Evolutionary conservation across 805 yeast genomes (phyloP).

Genomic region (Kuraishia hungarica): DNA sequence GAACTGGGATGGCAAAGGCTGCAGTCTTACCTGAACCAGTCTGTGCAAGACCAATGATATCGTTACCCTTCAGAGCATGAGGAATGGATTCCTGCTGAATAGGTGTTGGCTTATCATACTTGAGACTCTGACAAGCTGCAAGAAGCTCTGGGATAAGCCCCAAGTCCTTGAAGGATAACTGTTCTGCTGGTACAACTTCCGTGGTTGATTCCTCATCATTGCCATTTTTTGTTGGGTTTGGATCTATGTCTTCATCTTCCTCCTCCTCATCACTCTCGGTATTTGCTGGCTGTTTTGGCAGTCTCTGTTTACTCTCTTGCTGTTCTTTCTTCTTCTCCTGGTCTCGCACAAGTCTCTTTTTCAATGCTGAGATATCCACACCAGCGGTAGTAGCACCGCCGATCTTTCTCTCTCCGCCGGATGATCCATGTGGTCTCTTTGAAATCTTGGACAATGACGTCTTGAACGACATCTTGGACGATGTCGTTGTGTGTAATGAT

Average conservation of each 20-base stretch:
- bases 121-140: conserved; percentile 69
- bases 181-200: not conserved
- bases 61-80: conserved; percentile 82
- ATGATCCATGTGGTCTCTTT: not conserved
- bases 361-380: conserved; percentile 19
- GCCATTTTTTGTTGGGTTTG: conserved; percentile 1
- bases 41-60: conserved; percentile 92
- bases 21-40: conserved; percentile 99
- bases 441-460: not conserved
- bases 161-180: conserved; percentile 39
- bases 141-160: conserved; percentile 69
- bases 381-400: conserved; percentile 10
- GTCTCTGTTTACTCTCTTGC: conserved; percentile 1
- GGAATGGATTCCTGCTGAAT: conserved; percentile 91
- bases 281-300: conserved; percentile 3
- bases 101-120: conserved; percentile 81
- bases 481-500: conserved; percentile 1
- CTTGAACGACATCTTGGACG: not conserved
- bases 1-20: conserved; percentile 93
- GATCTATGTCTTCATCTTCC: conserved; percentile 7
- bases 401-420: conserved; percentile 1
- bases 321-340: conserved; percentile 5
- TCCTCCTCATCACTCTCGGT: conserved; percentile 1
- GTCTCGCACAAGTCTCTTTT: conserved; percentile 15
- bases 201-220: conserved; percentile 8